Base-by-base conservation (phyloP, 2,329 filamentous ascomycete genomes). In the Cercospora sesami region DNA sequence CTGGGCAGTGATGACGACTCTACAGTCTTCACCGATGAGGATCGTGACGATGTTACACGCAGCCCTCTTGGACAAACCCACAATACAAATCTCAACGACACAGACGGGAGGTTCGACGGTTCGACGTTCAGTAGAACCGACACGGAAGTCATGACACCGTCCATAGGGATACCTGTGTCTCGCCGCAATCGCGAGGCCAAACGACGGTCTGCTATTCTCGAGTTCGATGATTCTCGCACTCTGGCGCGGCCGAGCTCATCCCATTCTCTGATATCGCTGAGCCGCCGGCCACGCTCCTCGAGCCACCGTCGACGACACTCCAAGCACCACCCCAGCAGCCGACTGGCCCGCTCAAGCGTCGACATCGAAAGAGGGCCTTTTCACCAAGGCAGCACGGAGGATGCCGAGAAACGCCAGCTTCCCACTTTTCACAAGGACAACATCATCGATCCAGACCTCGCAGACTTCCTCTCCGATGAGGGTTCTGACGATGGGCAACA, bases 341-440 rank as follows among this genome's bases (percentile, higher is more conserved):
- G 91, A 63, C 60, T 67, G 6, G 87, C 94, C 73, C 95, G 91
- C 77, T 79, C 87, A 6, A 84, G 86, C 5, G 83, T 89, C 18
- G 92, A 96, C 68, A 60, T 64, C 55, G 92, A 97, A 69, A 87
- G 92, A 66, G 94, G 92, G 0, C 95, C 95, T 0, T 98, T 98
- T 73, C 92, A 92, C 75, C 85, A 93, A 64, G 91, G 90, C 67
- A 85, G 89, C 10, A 83, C 85, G 18, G 88, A 96, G 63, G 90
- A 93, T 59, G 82, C 85, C 4, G 88, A 86, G 70, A 90, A 89
- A 71, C 53, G 87, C 7, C 88, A 89, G 51, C 85, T 97, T 39
- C 90, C 94, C 16, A 93, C 93, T n/a, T 98, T 99, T 74, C 95
- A 99, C 78, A 93, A 95, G 76, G 95, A 99, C 82, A 98, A 95